Evolutionary conservation across 352 stramenopile species (phyloP), one percentile per base, ranked within the genome.

Genomic region (Phytophthora crassamura): DNA sequence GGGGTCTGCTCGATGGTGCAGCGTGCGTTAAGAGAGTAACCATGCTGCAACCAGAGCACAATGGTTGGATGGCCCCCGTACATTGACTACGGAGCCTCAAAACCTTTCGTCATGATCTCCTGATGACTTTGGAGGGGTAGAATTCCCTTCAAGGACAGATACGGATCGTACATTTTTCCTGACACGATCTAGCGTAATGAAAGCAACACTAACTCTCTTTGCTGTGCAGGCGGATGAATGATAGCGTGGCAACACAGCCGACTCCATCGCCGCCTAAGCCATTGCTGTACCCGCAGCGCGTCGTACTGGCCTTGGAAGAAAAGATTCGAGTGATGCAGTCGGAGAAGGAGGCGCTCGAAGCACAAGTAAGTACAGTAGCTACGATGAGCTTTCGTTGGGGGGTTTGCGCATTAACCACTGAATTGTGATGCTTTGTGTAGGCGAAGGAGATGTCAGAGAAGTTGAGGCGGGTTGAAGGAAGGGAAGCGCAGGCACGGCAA

Each of bases 141-240:
- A 91, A 94, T 90, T 89, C 73, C 83, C 64, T 74, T 73, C 69
- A 89, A 95, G 84, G 86, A 95, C 86, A 95, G 86, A 93, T 95
- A 95, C 86, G 84, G 84, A 89, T 90, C 61, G 77, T 69, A 94
- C 83, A 94, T 32, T 46, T 39, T 46, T 30, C 33, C 20, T 30
- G 14, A 5, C 52, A 30, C 28, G 32, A 11, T 0, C 20, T 43
- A 11, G 30, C 34, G 43, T 7, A 58, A 30, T 11, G 54, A 25
- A 34, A 25, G 3, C 22, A 25, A 5, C 2, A 41, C n/a, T 8
- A 38, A 36, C 11, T 60, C 15, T 39, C n/a, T 25, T 51, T 38
- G 36, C n/a, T 53, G 0, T 65, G 5, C 18, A 77, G 69, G 36
- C 41, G 72, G 34, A 59, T 80, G 10, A 51, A 80, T 34, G 66